Base-by-base conservation (phyloP, 2,329 filamentous ascomycete genomes). In the Aspergillus sp. region DNA sequence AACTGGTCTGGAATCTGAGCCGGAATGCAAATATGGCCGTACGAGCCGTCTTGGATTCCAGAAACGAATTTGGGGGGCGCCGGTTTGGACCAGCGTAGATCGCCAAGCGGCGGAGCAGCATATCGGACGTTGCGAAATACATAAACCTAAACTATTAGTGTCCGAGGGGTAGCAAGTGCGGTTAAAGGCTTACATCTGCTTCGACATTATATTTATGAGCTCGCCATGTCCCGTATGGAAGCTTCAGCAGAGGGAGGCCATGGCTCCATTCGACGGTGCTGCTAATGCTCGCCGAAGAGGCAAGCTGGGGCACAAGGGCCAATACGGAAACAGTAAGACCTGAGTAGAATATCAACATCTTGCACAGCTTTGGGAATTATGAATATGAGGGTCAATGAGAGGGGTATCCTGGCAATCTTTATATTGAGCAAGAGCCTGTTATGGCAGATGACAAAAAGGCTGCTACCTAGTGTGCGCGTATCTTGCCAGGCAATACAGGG, bases 141-240 rank as follows among this genome's bases (percentile, higher is more conserved):
- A 14, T 55, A 55, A 20, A 55, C 42, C 54, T 55, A 14, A 16
- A 9, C 31, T 32, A 32, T 32, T 32, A 32, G 12, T 10, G 12
- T 12, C 31, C 29, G 22, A 20, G 2, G 16, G 45, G 9, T 47
- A 7, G 9, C 20, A 47, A 22, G 45, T 7, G 9, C 16, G 20
- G 45, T 47, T 4, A 22, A 6, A 22, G 4, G 24, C 45, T 47
- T n/a, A 55, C 54, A 32, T 55, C 54, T 12, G 42, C 22, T 29
- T 49, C 42, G 1, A 9, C n/a, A 32, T 49, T 36, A 10, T 49
- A 22, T n/a, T 55, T 10, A 26, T 22, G 14, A 12, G 54, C 54
- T 49, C 54, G 45, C 54, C 54, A 55, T 6, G 54, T 55, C 18
- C 54, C 54, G 29, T 55, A 55, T 29, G 54, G 54, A n/a, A 55